Conservation (phyloP, 305 asterid genomes). For the Fraxinus floribunda region DNA sequence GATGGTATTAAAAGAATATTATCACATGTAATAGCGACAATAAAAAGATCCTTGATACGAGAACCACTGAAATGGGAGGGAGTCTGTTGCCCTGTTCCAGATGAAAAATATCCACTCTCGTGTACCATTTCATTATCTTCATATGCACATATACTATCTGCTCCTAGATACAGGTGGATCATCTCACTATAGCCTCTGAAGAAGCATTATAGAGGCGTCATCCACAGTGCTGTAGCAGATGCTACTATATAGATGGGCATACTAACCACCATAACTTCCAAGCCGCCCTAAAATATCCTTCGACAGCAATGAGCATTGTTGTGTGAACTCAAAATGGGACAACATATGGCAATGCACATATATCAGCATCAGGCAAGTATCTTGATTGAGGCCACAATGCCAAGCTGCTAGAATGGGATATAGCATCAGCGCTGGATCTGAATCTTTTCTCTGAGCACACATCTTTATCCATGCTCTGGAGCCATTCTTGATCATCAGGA, state of each 20-base stretch:
- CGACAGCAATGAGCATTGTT: neutral
- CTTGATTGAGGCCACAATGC: slow-evolving; percentile 38
- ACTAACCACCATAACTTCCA: neutral
- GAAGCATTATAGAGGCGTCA: neutral
- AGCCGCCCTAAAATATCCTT: neutral
- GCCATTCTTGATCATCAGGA: slow-evolving; percentile 48
- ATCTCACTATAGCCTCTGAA: neutral
- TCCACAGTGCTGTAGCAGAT: neutral
- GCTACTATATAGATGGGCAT: neutral
- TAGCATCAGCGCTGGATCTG: slow-evolving; percentile 7
- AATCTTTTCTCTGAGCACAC: slow-evolving; percentile 18
- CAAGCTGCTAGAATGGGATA: slow-evolving; percentile 27
- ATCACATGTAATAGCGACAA: neutral
- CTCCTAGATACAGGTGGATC: neutral
- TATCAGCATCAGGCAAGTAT: slow-evolving; percentile 27
- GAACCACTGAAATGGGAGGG: neutral
- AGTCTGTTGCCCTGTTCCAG: neutral
- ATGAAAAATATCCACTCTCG: neutral
- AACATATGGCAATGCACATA: slow-evolving; percentile 41
- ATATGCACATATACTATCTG: neutral
- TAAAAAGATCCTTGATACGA: neutral
- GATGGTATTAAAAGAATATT: neutral
- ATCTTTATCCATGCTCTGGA: slow-evolving; percentile 28
- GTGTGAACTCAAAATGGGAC: slow-evolving; percentile 38
- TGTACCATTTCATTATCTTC: neutral